Conservation (phyloP, 306 rosid species). For the Rosa chinensis region DNA sequence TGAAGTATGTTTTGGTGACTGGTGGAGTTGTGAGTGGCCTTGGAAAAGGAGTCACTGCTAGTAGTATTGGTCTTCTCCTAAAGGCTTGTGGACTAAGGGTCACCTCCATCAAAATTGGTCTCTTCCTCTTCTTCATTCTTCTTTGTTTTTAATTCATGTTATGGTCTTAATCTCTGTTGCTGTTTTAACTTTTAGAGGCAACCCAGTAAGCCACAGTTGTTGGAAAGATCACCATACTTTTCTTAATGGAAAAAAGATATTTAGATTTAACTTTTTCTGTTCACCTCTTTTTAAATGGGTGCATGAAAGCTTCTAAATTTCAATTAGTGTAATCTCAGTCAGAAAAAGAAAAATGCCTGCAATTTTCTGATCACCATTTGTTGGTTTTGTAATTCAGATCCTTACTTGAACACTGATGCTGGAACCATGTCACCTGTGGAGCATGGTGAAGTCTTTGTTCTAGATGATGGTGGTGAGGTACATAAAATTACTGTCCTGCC, state of each 20-base stretch:
- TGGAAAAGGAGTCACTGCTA: slow-evolving; percentile 94
- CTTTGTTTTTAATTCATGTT: not conserved
- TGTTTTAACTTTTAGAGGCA: slow-evolving; percentile 15
- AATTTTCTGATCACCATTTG: slow-evolving; percentile 3
- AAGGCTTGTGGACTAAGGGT: slow-evolving; percentile 90
- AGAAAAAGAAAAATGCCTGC: slow-evolving; percentile 7
- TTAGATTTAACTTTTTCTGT: slow-evolving; percentile 14
- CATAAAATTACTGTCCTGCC: slow-evolving; percentile 11
- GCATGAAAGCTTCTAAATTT: slow-evolving; percentile 9
- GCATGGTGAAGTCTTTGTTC: slow-evolving; percentile 92
- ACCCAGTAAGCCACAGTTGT: not conserved
- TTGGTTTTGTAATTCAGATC: slow-evolving; percentile 55
- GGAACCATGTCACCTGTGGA: slow-evolving; percentile 98
- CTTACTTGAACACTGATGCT: slow-evolving; percentile 96
- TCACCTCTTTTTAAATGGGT: not conserved
- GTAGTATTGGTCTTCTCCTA: slow-evolving; percentile 91
- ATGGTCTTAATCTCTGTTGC: not conserved
- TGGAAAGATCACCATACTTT: slow-evolving; percentile 14
- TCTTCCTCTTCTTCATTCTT: slow-evolving; percentile 27
- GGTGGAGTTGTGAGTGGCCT: slow-evolving; percentile 98
- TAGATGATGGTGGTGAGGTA: slow-evolving; percentile 99
- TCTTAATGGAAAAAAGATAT: not conserved
- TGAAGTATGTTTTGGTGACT: slow-evolving; percentile 90
- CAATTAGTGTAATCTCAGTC: not conserved
- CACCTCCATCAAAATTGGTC: slow-evolving; percentile 90